phyloP scores from a whole-genome alignment of 192 early-diverging fungal genomes.

The Helicostylum pulchrum region DNA sequence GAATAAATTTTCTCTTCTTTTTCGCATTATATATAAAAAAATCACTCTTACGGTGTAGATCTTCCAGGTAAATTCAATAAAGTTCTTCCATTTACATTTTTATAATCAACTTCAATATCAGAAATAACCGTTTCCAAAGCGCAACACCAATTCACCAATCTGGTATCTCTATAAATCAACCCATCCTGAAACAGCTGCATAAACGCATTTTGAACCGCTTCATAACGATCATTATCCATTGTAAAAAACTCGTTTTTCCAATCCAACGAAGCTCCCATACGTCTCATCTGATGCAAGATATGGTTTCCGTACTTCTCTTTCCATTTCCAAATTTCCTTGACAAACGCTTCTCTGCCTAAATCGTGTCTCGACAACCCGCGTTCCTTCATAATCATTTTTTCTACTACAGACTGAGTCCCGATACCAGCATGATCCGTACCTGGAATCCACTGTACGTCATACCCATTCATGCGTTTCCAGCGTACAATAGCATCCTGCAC shows the following conservation, averaged over 20 bases:
- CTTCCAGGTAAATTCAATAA: conserved; percentile 76
- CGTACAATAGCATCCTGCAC: conserved; percentile 78
- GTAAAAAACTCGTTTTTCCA: conserved; percentile 89
- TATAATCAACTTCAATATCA: conserved; percentile 83
- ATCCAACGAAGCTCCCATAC: conserved; percentile 84
- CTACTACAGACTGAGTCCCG: conserved; percentile 93
- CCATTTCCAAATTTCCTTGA: conserved; percentile 87
- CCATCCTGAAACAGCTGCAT: conserved; percentile 85
- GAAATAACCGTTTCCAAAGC: conserved; percentile 92
- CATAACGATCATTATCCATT: conserved; percentile 72
- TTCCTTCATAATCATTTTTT: conserved; percentile 81
- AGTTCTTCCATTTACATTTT: conserved; percentile 46
- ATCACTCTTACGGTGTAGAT: conserved; percentile 51
- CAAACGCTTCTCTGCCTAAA: conserved; percentile 80
- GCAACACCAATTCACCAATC: conserved; percentile 96
- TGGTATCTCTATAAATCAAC: conserved; percentile 86
- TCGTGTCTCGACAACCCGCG: conserved; percentile 67
- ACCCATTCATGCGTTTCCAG: conserved; percentile 90
- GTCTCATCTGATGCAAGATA: conserved; percentile 80
- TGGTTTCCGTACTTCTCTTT: conserved; percentile 69
- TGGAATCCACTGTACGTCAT: conserved; percentile 85
- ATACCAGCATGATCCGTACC: conserved; percentile 99
- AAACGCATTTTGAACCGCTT: conserved; percentile 88
- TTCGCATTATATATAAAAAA: background rate
- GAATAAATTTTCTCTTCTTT: background rate